Conservation (phyloP, 1,139 yeast species). For the Pichia sp. region DNA sequence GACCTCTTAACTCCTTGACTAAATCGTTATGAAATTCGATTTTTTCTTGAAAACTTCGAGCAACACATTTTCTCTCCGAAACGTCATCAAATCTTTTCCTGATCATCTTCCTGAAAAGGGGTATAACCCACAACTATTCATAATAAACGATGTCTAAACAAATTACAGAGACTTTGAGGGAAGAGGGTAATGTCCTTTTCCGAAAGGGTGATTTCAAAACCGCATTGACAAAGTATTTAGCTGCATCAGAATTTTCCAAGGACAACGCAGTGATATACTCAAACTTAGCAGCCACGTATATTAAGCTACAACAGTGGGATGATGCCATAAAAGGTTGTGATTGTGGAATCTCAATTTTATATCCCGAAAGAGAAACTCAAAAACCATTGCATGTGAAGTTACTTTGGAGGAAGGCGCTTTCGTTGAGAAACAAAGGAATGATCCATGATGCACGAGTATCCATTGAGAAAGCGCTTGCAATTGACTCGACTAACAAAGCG, state of each 20-base stretch:
- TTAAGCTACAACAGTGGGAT: conserved; percentile 52
- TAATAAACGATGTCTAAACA: background rate
- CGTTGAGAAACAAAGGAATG: conserved; percentile 35
- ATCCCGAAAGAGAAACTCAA: conserved; percentile 25
- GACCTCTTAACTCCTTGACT: background rate
- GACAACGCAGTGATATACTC: conserved; percentile 66
- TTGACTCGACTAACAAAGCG: conserved; percentile 45
- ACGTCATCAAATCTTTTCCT: too few relatives aligned
- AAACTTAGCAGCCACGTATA: conserved; percentile 73
- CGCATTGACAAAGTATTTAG: conserved; percentile 64
- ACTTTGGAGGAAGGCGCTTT: conserved; percentile 55
- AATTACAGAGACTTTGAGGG: conserved; percentile 27
- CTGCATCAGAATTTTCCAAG: conserved; percentile 60
- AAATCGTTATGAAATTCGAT: too few relatives aligned
- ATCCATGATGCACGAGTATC: conserved; percentile 35
- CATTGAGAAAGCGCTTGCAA: conserved; percentile 42
- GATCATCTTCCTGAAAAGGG: too few relatives aligned
- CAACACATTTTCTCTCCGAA: too few relatives aligned
- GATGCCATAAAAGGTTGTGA: conserved; percentile 64
- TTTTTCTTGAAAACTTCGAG: too few relatives aligned
- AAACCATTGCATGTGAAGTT: conserved; percentile 45
- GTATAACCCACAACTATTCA: background rate
- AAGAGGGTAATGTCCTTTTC: conserved; percentile 68
- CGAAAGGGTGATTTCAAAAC: conserved; percentile 46
- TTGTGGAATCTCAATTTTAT: conserved; percentile 45